Base-by-base conservation (phyloP, 345 rosid species). In the Lumnitzera littorea region DNA sequence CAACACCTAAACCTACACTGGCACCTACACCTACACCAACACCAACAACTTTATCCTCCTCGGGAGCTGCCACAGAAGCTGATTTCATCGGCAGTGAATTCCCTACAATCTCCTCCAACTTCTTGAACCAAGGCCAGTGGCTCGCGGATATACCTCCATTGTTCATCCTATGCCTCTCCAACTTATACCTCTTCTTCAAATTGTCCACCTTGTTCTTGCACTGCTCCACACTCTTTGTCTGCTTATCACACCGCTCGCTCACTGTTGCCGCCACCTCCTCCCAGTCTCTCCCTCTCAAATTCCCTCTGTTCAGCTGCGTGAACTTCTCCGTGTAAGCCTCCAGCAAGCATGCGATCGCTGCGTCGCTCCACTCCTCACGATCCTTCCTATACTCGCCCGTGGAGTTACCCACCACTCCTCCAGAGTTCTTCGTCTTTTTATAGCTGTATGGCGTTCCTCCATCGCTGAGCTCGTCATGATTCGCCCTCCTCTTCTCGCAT, bases 151-250 rank as follows among this genome's bases (percentile, higher is more conserved):
- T 48, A 20, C 84, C 82, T 12, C 88, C 90, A 15, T 67, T 82
- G 27, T 57, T 78, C 74, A 89, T 80, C 73, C 91, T 78, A 49
- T 89, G 91, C 67, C 80, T 66, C 82, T 91, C 98, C 65, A 89
- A 76, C 72, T 91, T 89, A 63, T 86, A 91, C 77, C 95, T 70
- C 68, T 91, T 91, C 81, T 91, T 91, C 64, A 91, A 70, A 70
- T 91, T 91, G 54, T 91, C 96, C 7, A 91, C 84, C 84, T 89
- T 89, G 75, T 91, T 91, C 73, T 91, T 91, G 62, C 96, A 91
- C 79, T 86, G 86, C 74, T 86, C 92, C 65, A 86, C 87, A 62
- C 85, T 86, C 78, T 76, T 74, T 15, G 68, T 77, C 69, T 81
- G 84, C 75, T 89, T 84, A 8, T 78, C 89, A 47, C 83, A 75